Base-by-base conservation (phyloP, 768 basidiomycete species). In the Mycena vulgaris region DNA sequence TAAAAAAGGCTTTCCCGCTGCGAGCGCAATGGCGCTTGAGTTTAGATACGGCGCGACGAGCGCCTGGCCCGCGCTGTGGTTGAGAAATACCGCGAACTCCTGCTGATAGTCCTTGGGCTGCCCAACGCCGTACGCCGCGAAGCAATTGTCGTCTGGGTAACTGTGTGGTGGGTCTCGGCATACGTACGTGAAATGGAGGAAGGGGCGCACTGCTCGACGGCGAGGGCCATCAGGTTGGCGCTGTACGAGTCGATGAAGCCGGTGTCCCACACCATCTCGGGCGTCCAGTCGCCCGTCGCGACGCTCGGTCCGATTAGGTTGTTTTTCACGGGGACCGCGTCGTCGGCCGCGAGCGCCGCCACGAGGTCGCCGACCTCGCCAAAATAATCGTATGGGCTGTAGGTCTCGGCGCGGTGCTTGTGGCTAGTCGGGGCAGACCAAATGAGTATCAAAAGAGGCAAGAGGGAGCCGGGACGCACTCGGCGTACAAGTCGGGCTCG, bases 131-230 rank as follows among this genome's bases (percentile, higher is more conserved):
- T 57, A 90, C 63, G 81, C 77, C 7, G 86, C 87, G 30, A 81
- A 85, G 68, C 92, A 93, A 71, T 93, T 93, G 79, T 92, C 86
- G 13, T 80, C 82, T 2, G 88, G 86, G 58, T 89, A 89, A 63
- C 88, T 88, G 21, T 16, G 9, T 14, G 14, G 3, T n/a, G n/a
- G n/a, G n/a, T n/a, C n/a, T n/a, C n/a, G n/a, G n/a, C n/a, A n/a
- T n/a, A n/a, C n/a, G n/a, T n/a, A n/a, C n/a, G n/a, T n/a, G n/a
- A n/a, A n/a, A n/a, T n/a, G n/a, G 17, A 30, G 39, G 42, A 21
- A n/a, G 67, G 30, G 39, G 59, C 75, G 35, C 40, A 86, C 85
- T 82, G 78, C 75, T 88, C 85, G 53, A 89, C 85, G 74, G 80
- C 75, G 28, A 85, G 69, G 13, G 78, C 78, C 23, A 60, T 68